Conservation (phyloP, 73 alveolate genomes). For the Paramecium bursaria region DNA sequence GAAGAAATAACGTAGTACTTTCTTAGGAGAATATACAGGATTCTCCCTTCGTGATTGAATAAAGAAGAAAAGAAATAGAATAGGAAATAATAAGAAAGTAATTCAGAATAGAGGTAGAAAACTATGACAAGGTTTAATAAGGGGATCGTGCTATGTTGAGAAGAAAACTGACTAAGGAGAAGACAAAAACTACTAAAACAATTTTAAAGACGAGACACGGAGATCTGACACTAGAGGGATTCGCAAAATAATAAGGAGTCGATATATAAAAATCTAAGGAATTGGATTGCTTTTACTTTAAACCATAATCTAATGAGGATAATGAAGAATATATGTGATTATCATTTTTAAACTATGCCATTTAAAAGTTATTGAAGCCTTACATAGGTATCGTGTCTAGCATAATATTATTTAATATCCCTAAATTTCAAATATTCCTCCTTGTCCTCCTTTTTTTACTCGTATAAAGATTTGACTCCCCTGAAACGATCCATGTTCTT, state of each 20-base stretch:
- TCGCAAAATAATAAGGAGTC: neutral
- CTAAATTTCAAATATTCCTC: too few relatives aligned
- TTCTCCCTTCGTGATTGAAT: constrained; percentile 23
- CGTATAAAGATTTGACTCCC: too few relatives aligned
- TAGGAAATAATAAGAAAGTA: constrained; percentile 31
- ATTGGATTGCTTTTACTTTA: neutral
- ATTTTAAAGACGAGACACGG: constrained; percentile 6
- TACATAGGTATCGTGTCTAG: too few relatives aligned
- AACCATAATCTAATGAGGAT: neutral
- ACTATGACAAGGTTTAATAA: constrained; percentile 26
- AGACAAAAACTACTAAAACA: too few relatives aligned
- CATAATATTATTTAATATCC: too few relatives aligned
- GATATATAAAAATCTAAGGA: constrained; percentile 8
- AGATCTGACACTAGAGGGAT: constrained; percentile 37
- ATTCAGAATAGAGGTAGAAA: constrained; percentile 20
- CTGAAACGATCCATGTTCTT: too few relatives aligned
- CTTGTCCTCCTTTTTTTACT: too few relatives aligned
- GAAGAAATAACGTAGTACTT: constrained; percentile 29
- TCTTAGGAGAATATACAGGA: constrained; percentile 3
- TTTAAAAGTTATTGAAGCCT: too few relatives aligned
- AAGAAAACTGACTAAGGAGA: neutral
- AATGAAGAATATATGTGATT: constrained; percentile 57
- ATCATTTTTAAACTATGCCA: too few relatives aligned
- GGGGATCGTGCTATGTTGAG: neutral
- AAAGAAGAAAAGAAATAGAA: constrained; percentile 17